Evolutionary conservation across 441 rosid genomes (phyloP), one percentile per base, ranked within the genome.

Genomic region (Pelargonium australe): DNA sequence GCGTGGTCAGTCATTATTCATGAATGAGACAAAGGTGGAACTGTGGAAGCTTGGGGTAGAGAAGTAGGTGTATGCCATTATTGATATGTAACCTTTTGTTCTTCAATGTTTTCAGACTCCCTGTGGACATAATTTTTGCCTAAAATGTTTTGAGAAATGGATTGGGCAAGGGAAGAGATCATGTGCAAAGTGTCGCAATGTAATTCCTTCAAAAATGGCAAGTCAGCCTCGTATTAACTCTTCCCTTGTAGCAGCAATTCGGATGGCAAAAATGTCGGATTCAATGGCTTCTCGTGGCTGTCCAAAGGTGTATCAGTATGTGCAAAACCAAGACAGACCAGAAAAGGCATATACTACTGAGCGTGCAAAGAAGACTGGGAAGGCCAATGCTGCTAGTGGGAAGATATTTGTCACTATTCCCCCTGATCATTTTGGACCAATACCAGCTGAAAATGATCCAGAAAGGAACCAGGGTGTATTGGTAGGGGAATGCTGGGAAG

Each of bases 391-490:
- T 69, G 71, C 83, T 9, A 84, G 91, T 76, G 96, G 94, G 34
- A 91, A 76, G 84, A 87, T 87, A 17, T 87, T 81, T 66, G 89
- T 91, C 51, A 88, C 97, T 0, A 73, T 77, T 6, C 82, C 99
- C 0, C 82, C 86, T 1, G 94, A 89, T 70, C 90, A 89, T 73
- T 91, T 94, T 61, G 99, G 99, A 9, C 99, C 96, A 0, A 89
- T 94, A 1, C 69, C 80, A 0, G 86, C 92, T 14, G 92, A 87
- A 53, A 78, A 91, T 64, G 96, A 94, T 73, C 97, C 94, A 1
- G 80, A 8, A 12, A 87, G 90, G 76, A 87, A 86, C 14, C 85
- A 77, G 64, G 96, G 97, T 43, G 85, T 94, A 57, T 72, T 89
- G 69, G 99, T 91, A 31, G 97, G 97, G 19, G 94, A 89, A 20